Percentiles rank a stretch among this genome's conserved stretches.
These are phyloP conservation scores for Xylaria nigripes DNA, from an alignment of 495 filamentous ascomycete species.

Conservation along the genomic window DNA sequence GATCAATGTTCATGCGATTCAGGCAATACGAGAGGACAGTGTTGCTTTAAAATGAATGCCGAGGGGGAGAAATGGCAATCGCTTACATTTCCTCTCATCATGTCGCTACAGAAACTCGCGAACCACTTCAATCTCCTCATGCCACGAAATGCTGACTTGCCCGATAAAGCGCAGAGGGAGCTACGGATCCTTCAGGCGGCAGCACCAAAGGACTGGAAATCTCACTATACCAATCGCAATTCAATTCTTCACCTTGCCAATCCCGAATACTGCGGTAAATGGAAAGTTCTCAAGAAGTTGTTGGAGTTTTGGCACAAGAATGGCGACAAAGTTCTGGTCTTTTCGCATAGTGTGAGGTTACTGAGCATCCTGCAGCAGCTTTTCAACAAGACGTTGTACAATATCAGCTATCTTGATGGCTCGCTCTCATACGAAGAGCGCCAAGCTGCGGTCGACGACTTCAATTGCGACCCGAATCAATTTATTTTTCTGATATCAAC, in stretches of 20 bases:
- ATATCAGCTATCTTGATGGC: constrained; percentile 84
- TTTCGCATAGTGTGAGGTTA: constrained; percentile 80
- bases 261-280: constrained; percentile 93
- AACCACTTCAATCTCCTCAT: constrained; percentile 91
- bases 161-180: constrained; percentile 76
- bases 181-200: constrained; percentile 68
- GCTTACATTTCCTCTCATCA: constrained; percentile 79
- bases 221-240: constrained; percentile 66
- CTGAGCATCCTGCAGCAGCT: constrained; percentile 79
- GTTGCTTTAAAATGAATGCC: constrained; percentile 56
- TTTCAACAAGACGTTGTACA: constrained; percentile 86
- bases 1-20: constrained; percentile 65
- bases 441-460: constrained; percentile 72
- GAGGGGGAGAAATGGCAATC: constrained; percentile 62
- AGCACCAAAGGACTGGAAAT: constrained; percentile 67
- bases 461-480: constrained; percentile 79
- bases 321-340: constrained; percentile 89
- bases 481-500: constrained; percentile 97
- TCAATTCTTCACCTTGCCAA: constrained; percentile 77
- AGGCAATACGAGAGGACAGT: constrained; percentile 70
- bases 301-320: constrained; percentile 82
- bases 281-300: constrained; percentile 83
- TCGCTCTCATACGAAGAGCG: constrained; percentile 81
- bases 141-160: constrained; percentile 55
- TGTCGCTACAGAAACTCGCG: constrained; percentile 72